Evolutionary conservation across 1,284 basidiomycete species (phyloP), one percentile per base, ranked within the genome.

Genomic region (Trichosporon ovoides): DNA sequence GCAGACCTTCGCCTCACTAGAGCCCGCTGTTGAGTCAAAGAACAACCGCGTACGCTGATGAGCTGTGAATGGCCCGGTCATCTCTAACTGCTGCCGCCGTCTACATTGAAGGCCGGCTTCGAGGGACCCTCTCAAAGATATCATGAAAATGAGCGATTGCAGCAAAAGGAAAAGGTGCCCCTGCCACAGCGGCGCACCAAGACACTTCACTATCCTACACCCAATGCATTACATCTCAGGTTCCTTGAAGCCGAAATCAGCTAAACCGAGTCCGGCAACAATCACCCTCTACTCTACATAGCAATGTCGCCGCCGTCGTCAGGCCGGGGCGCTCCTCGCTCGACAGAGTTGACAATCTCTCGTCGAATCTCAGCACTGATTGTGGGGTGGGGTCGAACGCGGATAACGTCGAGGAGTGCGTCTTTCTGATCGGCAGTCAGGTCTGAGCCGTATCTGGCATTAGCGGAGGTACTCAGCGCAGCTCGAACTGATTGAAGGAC

Each of bases 401-500:
- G 84, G 55, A 96, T 83, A 38, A 98, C 89, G 69, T 98, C 96
- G 56, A 98, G 79, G n/a, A 99, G 80, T 0, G 95, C 93, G 70
- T 96, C 91, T 76, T 98, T 98, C 74, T 99, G 96, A 75, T 99
- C 95, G 0, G 89, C 89, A 0, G 96, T 97, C 65, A 99, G 76
- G 77, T 98, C 95, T n/a, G 89, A 86, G 35, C 91, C 90, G 77
- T 98, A 99, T 68, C 92, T 94, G 24, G n/a, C 7, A 37, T 55
- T 36, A 52, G 40, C 53, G 38, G 5, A 19, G 48, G 9, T 34
- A n/a, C 24, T 20, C 13, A 13, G 36, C 5, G 54, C 14, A 43
- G n/a, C n/a, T n/a, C 14, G 22, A n/a, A 28, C 16, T 36, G 22
- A 31, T 31, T 31, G 28, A 9, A 10, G 11, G 54, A 69, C 80